Evolutionary conservation across 305 asterid genomes (phyloP), one percentile per base, ranked within the genome.

Genomic region (Stenogyne calaminthoides): DNA sequence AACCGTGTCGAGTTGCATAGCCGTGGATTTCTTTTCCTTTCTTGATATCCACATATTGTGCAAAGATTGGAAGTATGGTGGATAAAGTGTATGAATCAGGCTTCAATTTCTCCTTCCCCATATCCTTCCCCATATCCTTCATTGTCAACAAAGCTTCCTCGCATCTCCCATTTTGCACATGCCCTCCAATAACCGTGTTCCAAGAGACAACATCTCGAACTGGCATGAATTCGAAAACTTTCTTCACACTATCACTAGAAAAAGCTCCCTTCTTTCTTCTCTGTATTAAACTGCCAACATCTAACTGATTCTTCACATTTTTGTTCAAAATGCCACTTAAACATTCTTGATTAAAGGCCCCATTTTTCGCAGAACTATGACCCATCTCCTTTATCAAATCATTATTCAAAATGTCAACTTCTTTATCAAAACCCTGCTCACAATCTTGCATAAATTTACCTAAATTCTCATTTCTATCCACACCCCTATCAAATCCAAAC

Each of bases 21-120:
- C 97, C 91, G 73, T 94, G 98, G 72, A 94, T 80, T 82, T 89
- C 98, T 84, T 87, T 91, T 58, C 97, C 98, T 78, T 86, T 94
- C 80, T 72, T 55, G 54, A 84, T 77, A 72, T 91, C 83, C 8
- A 77, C 87, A 62, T 77, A 37, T 67, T 80, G 78, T 0, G 97
- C 83, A 75, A 87, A 72, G 72, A 86, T 73, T 0, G 97, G 97
- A 69, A 94, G 96, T 59, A 89, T 67, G 10, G 82, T 87, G 8
- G 98, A 91, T 69, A 93, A 70, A 32, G 98, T 91, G 82, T 84
- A 93, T 29, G 96, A 84, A 76, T 89, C 88, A 6, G 94, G 96
- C 82, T 84, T 94, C 78, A 91, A 64, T 46, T 82, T 69, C 5
- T 80, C n/a, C 42, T 67, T 77, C 34, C 88, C 88, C 98, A n/a